phyloP scores from a whole-genome alignment of 768 basidiomycete genomes.

The Cystofilobasidium macerans region DNA sequence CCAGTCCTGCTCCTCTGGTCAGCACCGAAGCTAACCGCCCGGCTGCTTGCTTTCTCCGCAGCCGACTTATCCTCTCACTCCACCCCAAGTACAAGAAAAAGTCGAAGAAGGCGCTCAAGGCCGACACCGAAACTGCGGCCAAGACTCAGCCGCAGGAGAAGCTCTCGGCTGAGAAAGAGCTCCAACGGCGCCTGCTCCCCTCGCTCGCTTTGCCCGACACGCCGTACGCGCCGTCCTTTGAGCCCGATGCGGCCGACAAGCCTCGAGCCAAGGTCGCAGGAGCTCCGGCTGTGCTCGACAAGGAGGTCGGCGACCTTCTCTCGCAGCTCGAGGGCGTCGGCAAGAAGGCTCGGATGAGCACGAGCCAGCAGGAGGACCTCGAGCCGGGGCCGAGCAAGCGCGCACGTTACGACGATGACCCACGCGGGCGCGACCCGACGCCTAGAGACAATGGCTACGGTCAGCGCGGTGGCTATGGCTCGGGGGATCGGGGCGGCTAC shows the following conservation, averaged over 20 bases:
- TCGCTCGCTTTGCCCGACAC: slow-evolving; percentile 73
- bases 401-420: slow-evolving; percentile 21
- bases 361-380: slow-evolving; percentile 40
- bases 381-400: slow-evolving; percentile 16
- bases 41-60: neutral
- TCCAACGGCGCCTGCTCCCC: slow-evolving; percentile 52
- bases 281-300: slow-evolving; percentile 32
- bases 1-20: too few relatives aligned
- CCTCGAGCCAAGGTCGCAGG: slow-evolving; percentile 30
- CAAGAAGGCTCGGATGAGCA: slow-evolving; percentile 43
- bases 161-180: slow-evolving; percentile 31
- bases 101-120: slow-evolving; percentile 41
- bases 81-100: slow-evolving; percentile 92
- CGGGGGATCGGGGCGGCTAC: slow-evolving; percentile 32
- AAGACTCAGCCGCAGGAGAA: slow-evolving; percentile 29
- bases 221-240: slow-evolving; percentile 48
- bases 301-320: slow-evolving; percentile 86
- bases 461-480: neutral
- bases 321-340: slow-evolving; percentile 57
- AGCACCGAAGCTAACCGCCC: too few relatives aligned
- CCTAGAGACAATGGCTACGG: slow-evolving; percentile 31
- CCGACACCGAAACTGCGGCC: slow-evolving; percentile 29
- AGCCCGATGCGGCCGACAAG: slow-evolving; percentile 31
- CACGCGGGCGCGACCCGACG: slow-evolving; percentile 1
- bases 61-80: slow-evolving; percentile 77